Percentiles rank a stretch among this genome's conserved stretches.
phyloP scores from a whole-genome alignment of 371 early-diverging fungal genomes.

The Mucor irregularis region DNA sequence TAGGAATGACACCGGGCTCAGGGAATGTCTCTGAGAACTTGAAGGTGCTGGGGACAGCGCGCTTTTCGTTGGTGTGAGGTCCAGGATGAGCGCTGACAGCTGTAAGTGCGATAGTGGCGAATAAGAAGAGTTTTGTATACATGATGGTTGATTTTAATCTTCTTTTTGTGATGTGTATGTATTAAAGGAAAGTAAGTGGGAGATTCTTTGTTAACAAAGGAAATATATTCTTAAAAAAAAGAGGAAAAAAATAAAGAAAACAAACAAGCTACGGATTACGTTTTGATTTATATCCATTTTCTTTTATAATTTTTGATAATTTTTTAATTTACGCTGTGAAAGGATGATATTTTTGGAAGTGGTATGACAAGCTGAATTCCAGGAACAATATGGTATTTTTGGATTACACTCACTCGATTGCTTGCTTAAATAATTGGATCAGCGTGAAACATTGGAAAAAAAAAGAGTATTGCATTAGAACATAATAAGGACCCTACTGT shows the following conservation, averaged over 20 bases:
- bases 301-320: not conserved
- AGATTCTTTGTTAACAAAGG: too few species aligned
- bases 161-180: not conserved
- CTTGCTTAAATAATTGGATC: not conserved
- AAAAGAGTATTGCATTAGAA: too few species aligned
- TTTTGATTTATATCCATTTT: not conserved
- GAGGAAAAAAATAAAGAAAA: not conserved
- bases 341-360: too few species aligned
- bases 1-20: constrained; percentile 31
- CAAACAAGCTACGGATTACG: not conserved
- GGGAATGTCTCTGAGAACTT: constrained; percentile 45
- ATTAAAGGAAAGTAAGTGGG: constrained; percentile 2
- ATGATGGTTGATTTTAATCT: constrained; percentile 4
- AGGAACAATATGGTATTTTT: constrained; percentile 7
- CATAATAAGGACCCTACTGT: too few species aligned
- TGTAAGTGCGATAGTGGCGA: constrained; percentile 22
- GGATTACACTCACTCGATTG: not conserved
- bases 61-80: constrained; percentile 5
- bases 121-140: constrained; percentile 25
- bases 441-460: not conserved
- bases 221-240: not conserved
- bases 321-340: too few species aligned
- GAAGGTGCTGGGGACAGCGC: constrained; percentile 23
- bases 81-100: constrained; percentile 27
- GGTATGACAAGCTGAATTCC: constrained; percentile 29